phyloP scores from a whole-genome alignment of 2,329 filamentous ascomycete genomes.

The Penicillium sp. region DNA sequence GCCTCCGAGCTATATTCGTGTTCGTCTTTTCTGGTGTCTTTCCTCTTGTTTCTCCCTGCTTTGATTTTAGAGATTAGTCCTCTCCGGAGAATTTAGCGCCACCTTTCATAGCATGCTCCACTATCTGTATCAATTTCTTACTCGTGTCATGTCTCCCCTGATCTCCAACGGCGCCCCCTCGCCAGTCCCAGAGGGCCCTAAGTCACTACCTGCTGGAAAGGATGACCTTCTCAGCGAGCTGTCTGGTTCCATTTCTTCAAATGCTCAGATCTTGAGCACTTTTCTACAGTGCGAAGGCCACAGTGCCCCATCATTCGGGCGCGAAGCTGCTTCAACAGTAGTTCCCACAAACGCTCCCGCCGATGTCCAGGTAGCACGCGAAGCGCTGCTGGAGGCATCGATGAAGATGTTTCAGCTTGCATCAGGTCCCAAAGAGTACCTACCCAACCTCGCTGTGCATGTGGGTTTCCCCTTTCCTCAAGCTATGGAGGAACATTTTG shows the following conservation, averaged over 20 bases:
- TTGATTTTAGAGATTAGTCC: neutral
- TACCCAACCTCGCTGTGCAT: neutral
- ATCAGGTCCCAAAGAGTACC: neutral
- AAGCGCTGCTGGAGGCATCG: neutral
- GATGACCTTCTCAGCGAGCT: neutral
- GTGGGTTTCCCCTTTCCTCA: neutral
- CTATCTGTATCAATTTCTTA: neutral
- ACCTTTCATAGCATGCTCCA: neutral
- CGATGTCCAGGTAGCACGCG: neutral
- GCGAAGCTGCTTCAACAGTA: neutral
- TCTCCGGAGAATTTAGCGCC: neutral
- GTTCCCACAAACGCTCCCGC: neutral
- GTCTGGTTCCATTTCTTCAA: neutral
- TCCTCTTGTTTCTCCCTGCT: neutral
- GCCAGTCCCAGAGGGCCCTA: neutral
- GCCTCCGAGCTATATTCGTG: neutral
- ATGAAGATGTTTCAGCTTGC: constrained; percentile 1
- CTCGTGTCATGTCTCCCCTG: constrained; percentile 2
- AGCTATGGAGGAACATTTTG: neutral
- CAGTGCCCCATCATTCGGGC: neutral
- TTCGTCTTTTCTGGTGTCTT: neutral
- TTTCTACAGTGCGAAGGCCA: neutral
- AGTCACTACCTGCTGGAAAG: neutral
- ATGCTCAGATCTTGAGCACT: neutral
- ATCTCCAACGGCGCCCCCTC: neutral